Percentiles rank a stretch among this genome's conserved stretches.
Conservation (phyloP, 108 stramenopile genomes). For the Pseudonitzschia pungens region DNA sequence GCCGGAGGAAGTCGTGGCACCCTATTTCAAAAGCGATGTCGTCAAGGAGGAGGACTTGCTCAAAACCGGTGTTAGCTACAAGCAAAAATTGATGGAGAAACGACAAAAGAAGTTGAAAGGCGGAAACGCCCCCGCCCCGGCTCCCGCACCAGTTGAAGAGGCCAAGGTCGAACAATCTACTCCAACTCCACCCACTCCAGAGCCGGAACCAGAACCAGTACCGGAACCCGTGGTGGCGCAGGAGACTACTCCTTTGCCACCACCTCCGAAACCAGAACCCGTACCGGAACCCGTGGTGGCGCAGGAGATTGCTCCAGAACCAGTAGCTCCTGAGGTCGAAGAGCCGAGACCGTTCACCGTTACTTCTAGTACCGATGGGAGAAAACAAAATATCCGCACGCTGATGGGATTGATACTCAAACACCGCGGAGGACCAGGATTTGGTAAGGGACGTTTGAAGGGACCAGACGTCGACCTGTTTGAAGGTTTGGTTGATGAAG, state of each 20-base stretch:
- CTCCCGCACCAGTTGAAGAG: slow-evolving; percentile 12
- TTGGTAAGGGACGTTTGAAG: slow-evolving; percentile 70
- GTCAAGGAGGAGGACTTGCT: slow-evolving; percentile 7
- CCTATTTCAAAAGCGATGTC: slow-evolving; percentile 24
- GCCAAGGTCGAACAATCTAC: background rate
- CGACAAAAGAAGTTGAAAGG: slow-evolving; percentile 29
- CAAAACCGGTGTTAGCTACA: slow-evolving; percentile 55
- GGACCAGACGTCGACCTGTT: slow-evolving; percentile 56
- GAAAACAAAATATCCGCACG: slow-evolving; percentile 55
- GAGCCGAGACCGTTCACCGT: slow-evolving; percentile 13
- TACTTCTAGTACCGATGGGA: slow-evolving; percentile 44
- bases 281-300: slow-evolving; percentile 19
- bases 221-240: slow-evolving; percentile 24
- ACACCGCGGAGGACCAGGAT: slow-evolving; percentile 87
- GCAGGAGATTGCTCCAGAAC: slow-evolving; percentile 18
- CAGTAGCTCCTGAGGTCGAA: slow-evolving; percentile 4
- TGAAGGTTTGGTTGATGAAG: slow-evolving; percentile 46
- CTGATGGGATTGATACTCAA: slow-evolving; percentile 79
- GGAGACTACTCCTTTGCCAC: slow-evolving; percentile 8
- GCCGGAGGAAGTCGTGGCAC: slow-evolving; percentile 39
- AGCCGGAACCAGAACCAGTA: background rate
- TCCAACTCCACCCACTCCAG: slow-evolving; percentile 2
- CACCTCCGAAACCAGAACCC: slow-evolving; percentile 2
- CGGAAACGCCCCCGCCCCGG: slow-evolving; percentile 6
- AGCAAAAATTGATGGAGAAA: slow-evolving; percentile 52